phyloP scores from a whole-genome alignment of 768 basidiomycete genomes.

The Hortiboletus campestris region DNA sequence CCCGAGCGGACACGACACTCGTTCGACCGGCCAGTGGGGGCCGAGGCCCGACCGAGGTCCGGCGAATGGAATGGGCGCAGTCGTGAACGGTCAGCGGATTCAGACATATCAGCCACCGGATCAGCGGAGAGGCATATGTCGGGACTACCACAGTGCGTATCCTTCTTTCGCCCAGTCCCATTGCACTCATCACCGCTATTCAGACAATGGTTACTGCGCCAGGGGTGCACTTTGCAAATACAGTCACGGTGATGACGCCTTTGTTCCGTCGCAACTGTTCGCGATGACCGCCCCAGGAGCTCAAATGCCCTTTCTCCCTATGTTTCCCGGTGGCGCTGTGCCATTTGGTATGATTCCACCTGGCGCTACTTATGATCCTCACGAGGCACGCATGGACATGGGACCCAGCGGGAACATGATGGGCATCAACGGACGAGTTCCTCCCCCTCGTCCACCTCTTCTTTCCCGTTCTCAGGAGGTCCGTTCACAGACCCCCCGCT shows the following conservation, averaged over 20 bases:
- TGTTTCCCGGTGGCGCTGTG: constrained; percentile 58
- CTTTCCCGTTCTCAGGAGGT: constrained; percentile 57
- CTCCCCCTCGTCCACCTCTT: constrained; percentile 53
- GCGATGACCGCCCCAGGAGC: constrained; percentile 46
- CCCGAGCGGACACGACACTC: constrained; percentile 40
- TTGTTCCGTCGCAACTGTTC: constrained; percentile 69
- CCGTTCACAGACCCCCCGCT: constrained; percentile 39
- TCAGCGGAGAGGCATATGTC: constrained; percentile 75
- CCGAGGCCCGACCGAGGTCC: constrained; percentile 32
- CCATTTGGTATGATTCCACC: constrained; percentile 51
- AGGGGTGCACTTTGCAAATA: constrained; percentile 88
- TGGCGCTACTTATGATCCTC: constrained; percentile 67
- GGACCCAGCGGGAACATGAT: constrained; percentile 43
- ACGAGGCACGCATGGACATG: constrained; percentile 81
- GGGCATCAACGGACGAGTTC: constrained; percentile 31
- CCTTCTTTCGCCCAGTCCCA: not conserved
- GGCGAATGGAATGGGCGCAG: constrained; percentile 26
- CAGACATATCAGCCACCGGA: constrained; percentile 70
- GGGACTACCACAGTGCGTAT: constrained; percentile 88
- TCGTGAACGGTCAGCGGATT: constrained; percentile 45
- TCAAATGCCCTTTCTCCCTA: constrained; percentile 63
- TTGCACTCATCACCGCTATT: constrained; percentile 9
- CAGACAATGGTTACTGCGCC: constrained; percentile 90
- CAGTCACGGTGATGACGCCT: constrained; percentile 88
- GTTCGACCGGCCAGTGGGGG: constrained; percentile 43